Base-by-base conservation (phyloP, 2,329 filamentous ascomycete genomes). In the Curvularia eragrostidis region DNA sequence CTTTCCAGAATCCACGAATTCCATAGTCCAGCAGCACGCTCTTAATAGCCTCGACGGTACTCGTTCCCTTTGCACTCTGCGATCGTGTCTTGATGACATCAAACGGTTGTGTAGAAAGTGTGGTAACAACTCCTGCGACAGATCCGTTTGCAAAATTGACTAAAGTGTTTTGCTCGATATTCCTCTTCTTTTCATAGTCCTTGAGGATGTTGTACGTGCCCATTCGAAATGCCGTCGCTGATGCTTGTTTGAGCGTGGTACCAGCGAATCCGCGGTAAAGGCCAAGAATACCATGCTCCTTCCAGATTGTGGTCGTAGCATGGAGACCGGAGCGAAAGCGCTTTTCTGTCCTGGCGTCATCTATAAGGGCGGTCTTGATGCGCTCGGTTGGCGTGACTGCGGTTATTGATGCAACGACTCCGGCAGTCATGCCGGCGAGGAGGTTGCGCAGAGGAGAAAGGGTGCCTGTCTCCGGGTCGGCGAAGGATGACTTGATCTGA, bases 301-400 rank as follows among this genome's bases (percentile, higher is more conserved):
- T 73, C 59, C 83, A 74, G 1, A 88, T 78, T 0, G 80, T 74
- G 3, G 68, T 69, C 3, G 83, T 77, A 28, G 84, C 85, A 66
- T 88, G 84, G 34, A 78, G 62, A 0, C 83, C 79, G 4, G 79
- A 80, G 1, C 74, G 76, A 69, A 86, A 88, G 18, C 81, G 76
- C 36, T 77, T 79, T 32, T 81, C 75, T 6, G 69, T 75, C 42
- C 84, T 75, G 7, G 84, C 85, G 66, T 88, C 86, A 69, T 88
- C 86, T 58, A 89, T 88, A 6, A 89, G 70, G 0, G 87, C 87
- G 1, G 88, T 90, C 71, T 90, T 90, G 67, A 90, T 85, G 15
- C 87, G 80, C 67, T 90, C 88, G 0, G 86, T 88, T 0, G 88
- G 88, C 2, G 87, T 90, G 1, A 90, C 87, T 1, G 86, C 87